Evolutionary conservation across 1,139 yeast genomes (phyloP).

Genomic region (Meyerozyma smithsonii): DNA sequence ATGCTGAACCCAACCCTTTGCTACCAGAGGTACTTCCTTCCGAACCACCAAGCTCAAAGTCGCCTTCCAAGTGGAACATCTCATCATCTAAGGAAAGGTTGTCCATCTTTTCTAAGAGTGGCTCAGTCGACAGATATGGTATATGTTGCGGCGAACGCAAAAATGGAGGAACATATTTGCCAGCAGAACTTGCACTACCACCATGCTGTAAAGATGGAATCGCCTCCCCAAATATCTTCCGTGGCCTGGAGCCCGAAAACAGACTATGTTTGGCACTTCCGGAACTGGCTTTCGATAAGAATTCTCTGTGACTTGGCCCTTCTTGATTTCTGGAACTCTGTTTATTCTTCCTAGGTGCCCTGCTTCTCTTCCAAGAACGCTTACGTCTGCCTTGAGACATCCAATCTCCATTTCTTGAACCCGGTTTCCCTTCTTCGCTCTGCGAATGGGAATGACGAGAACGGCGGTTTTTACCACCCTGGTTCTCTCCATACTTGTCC

Average conservation of each 20-base stretch:
- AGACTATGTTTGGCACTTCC: conserved; percentile 22
- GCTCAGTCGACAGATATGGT: conserved; percentile 32
- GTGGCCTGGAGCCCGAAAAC: conserved; percentile 25
- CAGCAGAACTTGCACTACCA: conserved; percentile 13
- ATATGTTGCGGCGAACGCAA: conserved; percentile 35
- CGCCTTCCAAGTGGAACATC: conserved; percentile 45
- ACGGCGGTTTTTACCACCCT: conserved; percentile 10
- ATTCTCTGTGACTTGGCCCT: background rate
- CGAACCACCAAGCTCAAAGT: conserved; percentile 19
- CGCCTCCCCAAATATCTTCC: conserved; percentile 10
- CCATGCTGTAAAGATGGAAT: background rate
- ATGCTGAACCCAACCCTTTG: background rate
- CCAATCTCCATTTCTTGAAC: conserved; percentile 21
- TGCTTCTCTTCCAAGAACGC: conserved; percentile 27
- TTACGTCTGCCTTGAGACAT: conserved; percentile 27
- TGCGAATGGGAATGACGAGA: conserved; percentile 10
- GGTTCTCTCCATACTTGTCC: conserved; percentile 56
- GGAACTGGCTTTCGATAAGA: background rate
- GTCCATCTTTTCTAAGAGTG: conserved; percentile 38
- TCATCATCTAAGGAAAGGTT: conserved; percentile 32
- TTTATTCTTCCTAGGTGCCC: conserved; percentile 12
- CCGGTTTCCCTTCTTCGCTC: conserved; percentile 8
- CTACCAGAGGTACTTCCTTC: conserved; percentile 3
- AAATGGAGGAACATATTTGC: conserved; percentile 44
- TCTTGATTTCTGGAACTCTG: conserved; percentile 12